phyloP scores from a whole-genome alignment of 2,329 filamentous ascomycete genomes.

The Cercospora sesami region DNA sequence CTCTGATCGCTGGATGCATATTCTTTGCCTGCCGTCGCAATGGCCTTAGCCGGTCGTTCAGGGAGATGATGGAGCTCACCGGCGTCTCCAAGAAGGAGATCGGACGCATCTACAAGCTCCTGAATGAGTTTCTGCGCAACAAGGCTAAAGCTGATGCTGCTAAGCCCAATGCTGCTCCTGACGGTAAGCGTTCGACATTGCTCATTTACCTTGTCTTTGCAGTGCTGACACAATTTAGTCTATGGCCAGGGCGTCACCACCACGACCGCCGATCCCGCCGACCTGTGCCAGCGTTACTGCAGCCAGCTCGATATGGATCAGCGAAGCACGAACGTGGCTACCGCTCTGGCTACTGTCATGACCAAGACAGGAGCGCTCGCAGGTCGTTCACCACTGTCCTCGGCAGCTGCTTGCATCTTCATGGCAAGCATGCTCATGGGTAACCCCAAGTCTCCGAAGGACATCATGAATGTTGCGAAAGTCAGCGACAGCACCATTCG shows the following conservation, averaged over 20 bases:
- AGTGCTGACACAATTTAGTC: constrained; percentile 23
- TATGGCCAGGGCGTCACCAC: constrained; percentile 34
- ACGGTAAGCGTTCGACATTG: constrained; percentile 48
- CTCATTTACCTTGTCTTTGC: neutral
- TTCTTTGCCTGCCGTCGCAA: constrained; percentile 96
- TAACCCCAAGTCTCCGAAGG: constrained; percentile 74
- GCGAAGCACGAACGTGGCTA: constrained; percentile 75
- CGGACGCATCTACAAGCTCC: constrained; percentile 86
- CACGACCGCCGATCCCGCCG: constrained; percentile 37
- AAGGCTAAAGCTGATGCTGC: constrained; percentile 50
- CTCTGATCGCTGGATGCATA: constrained; percentile 92
- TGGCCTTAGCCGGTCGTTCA: constrained; percentile 82
- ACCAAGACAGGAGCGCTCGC: constrained; percentile 77
- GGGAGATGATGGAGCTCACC: constrained; percentile 90
- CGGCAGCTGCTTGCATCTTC: constrained; percentile 94
- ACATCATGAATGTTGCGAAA: constrained; percentile 79
- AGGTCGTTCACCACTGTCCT: constrained; percentile 88
- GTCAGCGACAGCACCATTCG: constrained; percentile 97
- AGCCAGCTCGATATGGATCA: constrained; percentile 75
- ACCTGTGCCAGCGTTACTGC: constrained; percentile 84
- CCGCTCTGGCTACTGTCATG: constrained; percentile 75
- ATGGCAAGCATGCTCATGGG: constrained; percentile 88
- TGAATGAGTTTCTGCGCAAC: constrained; percentile 83
- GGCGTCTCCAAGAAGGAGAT: constrained; percentile 97
- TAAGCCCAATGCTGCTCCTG: constrained; percentile 35